phyloP scores from a whole-genome alignment of 2,329 filamentous ascomycete genomes.

The Xylariaceae sp. region DNA sequence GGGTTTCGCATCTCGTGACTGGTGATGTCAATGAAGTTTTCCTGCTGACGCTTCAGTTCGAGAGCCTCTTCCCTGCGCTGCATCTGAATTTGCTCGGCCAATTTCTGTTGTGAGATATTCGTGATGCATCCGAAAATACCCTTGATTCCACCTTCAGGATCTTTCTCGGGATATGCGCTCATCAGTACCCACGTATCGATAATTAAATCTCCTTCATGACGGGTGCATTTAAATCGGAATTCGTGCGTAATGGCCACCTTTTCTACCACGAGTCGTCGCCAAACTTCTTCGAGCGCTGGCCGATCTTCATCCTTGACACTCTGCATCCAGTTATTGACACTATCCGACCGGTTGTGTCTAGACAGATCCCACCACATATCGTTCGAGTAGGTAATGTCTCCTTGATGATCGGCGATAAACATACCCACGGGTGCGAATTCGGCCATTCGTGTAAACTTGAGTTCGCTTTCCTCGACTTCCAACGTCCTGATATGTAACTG shows the following conservation, averaged over 20 bases:
- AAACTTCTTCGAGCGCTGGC: slow-evolving; percentile 51
- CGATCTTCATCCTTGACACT: slow-evolving; percentile 64
- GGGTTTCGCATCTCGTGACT: slow-evolving; percentile 75
- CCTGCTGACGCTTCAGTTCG: slow-evolving; percentile 67
- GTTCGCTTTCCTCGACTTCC: slow-evolving; percentile 63
- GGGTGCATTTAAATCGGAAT: slow-evolving; percentile 68
- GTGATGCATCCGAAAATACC: slow-evolving; percentile 77
- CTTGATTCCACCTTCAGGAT: slow-evolving; percentile 59
- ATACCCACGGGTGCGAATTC: slow-evolving; percentile 80
- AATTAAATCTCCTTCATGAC: slow-evolving; percentile 54
- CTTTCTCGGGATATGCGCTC: slow-evolving; percentile 68
- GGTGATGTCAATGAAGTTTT: slow-evolving; percentile 70
- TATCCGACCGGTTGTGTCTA: slow-evolving; percentile 55
- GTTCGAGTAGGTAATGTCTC: slow-evolving; percentile 73
- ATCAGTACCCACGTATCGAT: slow-evolving; percentile 73
- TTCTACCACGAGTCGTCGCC: slow-evolving; percentile 56
- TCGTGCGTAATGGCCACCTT: slow-evolving; percentile 63
- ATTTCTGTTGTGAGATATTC: slow-evolving; percentile 81
- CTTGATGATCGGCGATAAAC: slow-evolving; percentile 71
- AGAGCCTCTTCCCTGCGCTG: slow-evolving; percentile 74
- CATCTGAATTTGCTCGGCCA: slow-evolving; percentile 75
- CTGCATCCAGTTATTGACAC: slow-evolving; percentile 65
- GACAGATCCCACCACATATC: slow-evolving; percentile 73
- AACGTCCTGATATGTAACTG: slow-evolving; percentile 63
- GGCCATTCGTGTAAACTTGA: slow-evolving; percentile 77